Percentiles rank a stretch among this genome's conserved stretches.
Conservation (phyloP, 1,139 yeast genomes). For the Zygoascus meyerae region DNA sequence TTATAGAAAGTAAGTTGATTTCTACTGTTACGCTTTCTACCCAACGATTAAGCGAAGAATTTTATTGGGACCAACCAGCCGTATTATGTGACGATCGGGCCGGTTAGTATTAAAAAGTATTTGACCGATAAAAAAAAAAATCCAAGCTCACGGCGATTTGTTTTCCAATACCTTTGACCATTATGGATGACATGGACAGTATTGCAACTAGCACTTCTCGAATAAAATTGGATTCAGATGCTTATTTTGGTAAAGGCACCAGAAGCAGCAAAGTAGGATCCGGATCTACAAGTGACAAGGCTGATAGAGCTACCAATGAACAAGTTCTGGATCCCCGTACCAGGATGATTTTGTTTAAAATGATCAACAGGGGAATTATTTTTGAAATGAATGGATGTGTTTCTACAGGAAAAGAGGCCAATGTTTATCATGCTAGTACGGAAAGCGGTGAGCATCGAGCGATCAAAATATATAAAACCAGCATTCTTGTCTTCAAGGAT, state of each 20-base stretch:
- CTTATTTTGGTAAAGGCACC: conserved; percentile 29
- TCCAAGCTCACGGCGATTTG: not conserved
- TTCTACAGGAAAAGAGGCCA: conserved; percentile 97
- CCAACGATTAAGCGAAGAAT: not conserved
- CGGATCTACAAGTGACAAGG: conserved; percentile 51
- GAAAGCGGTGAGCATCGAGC: conserved; percentile 58
- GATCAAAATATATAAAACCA: conserved; percentile 90
- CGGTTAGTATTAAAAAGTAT: not conserved
- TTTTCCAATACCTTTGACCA: not conserved
- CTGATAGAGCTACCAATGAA: conserved; percentile 94
- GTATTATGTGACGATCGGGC: not conserved
- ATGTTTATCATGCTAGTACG: conserved; percentile 88
- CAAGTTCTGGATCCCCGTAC: conserved; percentile 96
- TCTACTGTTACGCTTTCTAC: not conserved
- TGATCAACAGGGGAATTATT: conserved; percentile 76
- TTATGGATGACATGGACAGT: not conserved
- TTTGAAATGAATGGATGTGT: conserved; percentile 89
- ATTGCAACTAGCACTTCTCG: conserved; percentile 6
- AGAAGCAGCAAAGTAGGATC: conserved; percentile 28
- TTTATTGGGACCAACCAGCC: conserved; percentile 4
- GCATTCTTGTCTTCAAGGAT: conserved; percentile 91
- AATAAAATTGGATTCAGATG: conserved; percentile 26
- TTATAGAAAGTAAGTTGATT: no score
- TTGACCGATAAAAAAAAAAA: not conserved
- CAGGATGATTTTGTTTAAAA: conserved; percentile 68